Evolutionary conservation across 2,329 filamentous ascomycete species (phyloP), one percentile per base, ranked within the genome.

Genomic region (Amphichorda felina): DNA sequence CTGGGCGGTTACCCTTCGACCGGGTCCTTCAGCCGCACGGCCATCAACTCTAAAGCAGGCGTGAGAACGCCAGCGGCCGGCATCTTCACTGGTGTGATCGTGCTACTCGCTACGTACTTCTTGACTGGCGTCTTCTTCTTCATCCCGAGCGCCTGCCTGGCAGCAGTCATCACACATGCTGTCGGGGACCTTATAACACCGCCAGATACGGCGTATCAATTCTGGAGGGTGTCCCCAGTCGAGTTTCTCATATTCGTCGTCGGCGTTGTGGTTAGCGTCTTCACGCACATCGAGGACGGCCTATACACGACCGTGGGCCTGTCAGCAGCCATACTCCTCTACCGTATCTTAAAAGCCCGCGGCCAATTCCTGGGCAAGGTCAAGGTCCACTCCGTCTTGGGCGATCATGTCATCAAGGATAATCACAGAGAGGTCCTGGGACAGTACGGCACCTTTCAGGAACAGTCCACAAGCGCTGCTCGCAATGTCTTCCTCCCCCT

Each of bases 11-110:
- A 94, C 51, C 85, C 89, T 11, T 83, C 86, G 0, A 98, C 89
- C 3, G 91, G 91, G 2, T 96, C 91, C 3, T 96, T 96, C 67
- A 94, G 85, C 25, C 79, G 91, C 41, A 96, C 91, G 19, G 89
- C 91, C 36, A 95, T 96, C 61, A 94, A 95, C 59, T 91, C 89
- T 4, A 96, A 96, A 60, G 88, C 91, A 34, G 91, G 91, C 50
- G 89, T 95, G 4, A 78, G 86, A 17, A 95, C 88, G 1, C 89
- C 89, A 1, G 77, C 94, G 37, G 87, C 85, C 13, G 89, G 91
- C 60, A 72, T 94, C 29, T 83, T 96, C 43, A 95, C 88, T 7
- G 88, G 83, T 0, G 36, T 82, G 11, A 72, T 96, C 11, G 89
- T 96, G 4, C 70, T 96, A 0, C 64, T 96, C 8, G 88, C 91